Evolutionary conservation across 768 basidiomycete species (phyloP), one percentile per base, ranked within the genome.

Genomic region (Boletus sensibilis): DNA sequence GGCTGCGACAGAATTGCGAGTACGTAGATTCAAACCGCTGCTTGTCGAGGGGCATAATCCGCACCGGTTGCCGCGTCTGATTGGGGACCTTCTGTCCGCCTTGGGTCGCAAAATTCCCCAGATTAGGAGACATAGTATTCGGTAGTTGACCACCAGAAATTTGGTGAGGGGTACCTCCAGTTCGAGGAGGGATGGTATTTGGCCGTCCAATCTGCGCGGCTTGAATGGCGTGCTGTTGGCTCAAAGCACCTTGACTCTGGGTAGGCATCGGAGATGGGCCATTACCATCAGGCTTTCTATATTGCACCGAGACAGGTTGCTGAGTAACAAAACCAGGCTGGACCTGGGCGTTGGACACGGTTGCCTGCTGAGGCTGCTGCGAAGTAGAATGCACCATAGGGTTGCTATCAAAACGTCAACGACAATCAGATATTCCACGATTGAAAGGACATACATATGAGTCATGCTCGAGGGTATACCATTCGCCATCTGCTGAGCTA

Each of bases 1-100:
- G 76, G 48, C 72, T 79, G 42, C 63, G 52, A 59, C 79, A 80
- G 59, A 77, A 87, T 20, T 67, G 75, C 48, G 76, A 76, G 64
- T 81, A 86, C 16, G 79, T 75, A 3, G 57, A 61, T 1, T 85
- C 80, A 60, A 90, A 89, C 21, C 75, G 75, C 8, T 47, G 42
- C 55, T 81, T 84, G 18, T 83, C 81, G 38, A 85, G 62, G 20
- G 80, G 78, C 52, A 74, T 67, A 12, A 72, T 49, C 1, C 20
- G 52, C 34, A 35, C 13, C 8, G 56, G 21, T 40, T 59, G 63
- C 29, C 59, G 63, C 1, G 55, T 18, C n/a, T 62, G 61, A 50
- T 66, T 67, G 20, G 62, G 21, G 3, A 49, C 54, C 42, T 60
- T 64, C 46, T 74, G 72, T 20, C 62, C 60, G 23, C 42, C 57